Conservation (phyloP, 208 protist species). For the Trypanosoma theileri region DNA sequence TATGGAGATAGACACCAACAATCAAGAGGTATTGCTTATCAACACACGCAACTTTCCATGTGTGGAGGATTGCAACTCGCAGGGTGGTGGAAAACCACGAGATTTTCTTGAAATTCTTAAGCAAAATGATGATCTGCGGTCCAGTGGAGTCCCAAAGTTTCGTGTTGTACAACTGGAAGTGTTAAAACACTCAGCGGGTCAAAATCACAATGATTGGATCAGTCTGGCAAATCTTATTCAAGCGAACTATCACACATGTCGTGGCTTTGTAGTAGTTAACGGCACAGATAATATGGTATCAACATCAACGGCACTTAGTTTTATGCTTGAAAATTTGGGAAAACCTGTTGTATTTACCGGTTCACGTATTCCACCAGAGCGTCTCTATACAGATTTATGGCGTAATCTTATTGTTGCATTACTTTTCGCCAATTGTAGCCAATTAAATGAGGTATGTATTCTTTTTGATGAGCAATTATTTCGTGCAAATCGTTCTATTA, state of each 20-base stretch:
- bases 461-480: constrained; percentile 95
- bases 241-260: constrained; percentile 87
- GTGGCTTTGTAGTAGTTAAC: constrained; percentile 97
- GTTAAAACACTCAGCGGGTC: constrained; percentile 68
- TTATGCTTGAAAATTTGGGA: constrained; percentile 96
- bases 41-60: constrained; percentile 59
- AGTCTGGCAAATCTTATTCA: constrained; percentile 67
- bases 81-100: constrained; percentile 1
- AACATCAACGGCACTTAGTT: constrained; percentile 94
- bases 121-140: constrained; percentile 61
- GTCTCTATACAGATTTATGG: constrained; percentile 88
- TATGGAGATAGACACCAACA: constrained; percentile 27
- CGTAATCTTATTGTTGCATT: constrained; percentile 85
- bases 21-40: constrained; percentile 59
- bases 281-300: constrained; percentile 96
- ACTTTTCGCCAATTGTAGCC: constrained; percentile 76
- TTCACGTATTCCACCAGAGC: constrained; percentile 85
- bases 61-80: constrained; percentile 25
- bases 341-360: constrained; percentile 98
- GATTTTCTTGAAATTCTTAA: constrained; percentile 48
- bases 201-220: constrained; percentile 69
- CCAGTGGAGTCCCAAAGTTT: constrained; percentile 56
- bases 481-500: constrained; percentile 90
- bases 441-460: constrained; percentile 94
- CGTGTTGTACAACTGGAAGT: constrained; percentile 49